A percentile compares a stretch with the other conserved stretches of the same genome.
Conservation (phyloP, 2,329 filamentous ascomycete genomes). For the Aspergillus novoparasiticus region DNA sequence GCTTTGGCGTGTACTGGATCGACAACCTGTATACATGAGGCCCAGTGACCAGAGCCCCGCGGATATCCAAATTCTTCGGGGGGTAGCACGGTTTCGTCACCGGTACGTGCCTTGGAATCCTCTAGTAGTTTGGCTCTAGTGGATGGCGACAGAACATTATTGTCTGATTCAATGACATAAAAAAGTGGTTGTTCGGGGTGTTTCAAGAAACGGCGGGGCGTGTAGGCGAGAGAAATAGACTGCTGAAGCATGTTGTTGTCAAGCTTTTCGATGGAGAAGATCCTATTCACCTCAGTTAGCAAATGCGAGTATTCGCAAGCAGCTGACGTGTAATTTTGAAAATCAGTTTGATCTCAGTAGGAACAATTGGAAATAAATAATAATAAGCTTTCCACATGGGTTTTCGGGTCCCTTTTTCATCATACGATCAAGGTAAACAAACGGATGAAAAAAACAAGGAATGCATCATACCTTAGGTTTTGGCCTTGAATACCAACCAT, state of each 20-base stretch:
- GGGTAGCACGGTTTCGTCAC: conserved; percentile 69
- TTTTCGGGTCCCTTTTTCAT: conserved; percentile 44
- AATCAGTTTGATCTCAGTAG: conserved; percentile 68
- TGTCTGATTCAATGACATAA: conserved; percentile 92
- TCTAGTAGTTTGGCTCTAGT: conserved; percentile 73
- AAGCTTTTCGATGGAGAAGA: conserved; percentile 87
- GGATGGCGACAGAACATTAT: conserved; percentile 83
- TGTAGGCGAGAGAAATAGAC: conserved; percentile 83
- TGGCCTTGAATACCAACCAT: conserved; percentile 92
- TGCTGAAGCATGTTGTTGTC: conserved; percentile 85
- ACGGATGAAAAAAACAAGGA: conserved; percentile 15
- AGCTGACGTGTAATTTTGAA: neutral
- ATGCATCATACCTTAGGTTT: conserved; percentile 72
- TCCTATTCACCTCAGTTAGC: conserved; percentile 52
- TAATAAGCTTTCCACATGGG: conserved; percentile 49
- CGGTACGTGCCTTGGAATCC: conserved; percentile 71
- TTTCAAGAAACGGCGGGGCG: conserved; percentile 81
- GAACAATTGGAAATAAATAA: conserved; percentile 82
- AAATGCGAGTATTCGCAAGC: neutral
- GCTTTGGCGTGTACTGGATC: conserved; percentile 76
- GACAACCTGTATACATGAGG: conserved; percentile 90
- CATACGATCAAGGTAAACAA: conserved; percentile 41
- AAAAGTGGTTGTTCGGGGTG: conserved; percentile 88
- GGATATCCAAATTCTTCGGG: conserved; percentile 89
- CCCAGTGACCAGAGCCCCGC: conserved; percentile 82